A percentile compares a stretch with the other conserved stretches of the same genome.
Evolutionary conservation across 257 asterid species (phyloP).

Genomic region (Petrea volubilis): DNA sequence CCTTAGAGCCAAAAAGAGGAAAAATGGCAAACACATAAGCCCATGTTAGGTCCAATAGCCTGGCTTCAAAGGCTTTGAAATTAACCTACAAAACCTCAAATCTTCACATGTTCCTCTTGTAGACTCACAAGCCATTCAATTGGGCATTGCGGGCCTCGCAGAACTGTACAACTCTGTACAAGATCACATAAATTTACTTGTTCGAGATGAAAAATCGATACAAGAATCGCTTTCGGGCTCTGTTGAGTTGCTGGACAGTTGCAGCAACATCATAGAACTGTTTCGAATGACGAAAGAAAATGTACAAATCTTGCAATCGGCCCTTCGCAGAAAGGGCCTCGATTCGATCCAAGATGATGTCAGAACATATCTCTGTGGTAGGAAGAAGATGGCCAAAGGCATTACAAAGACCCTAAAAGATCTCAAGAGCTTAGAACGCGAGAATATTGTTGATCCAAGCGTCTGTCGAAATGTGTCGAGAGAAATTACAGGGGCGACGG

Average conservation of each 20-base stretch:
- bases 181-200: constrained; percentile 24
- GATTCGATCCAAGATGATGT: constrained; percentile 36
- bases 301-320: constrained; percentile 61
- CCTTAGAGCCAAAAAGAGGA: too few species aligned
- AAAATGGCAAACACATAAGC: constrained; percentile 53
- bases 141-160: constrained; percentile 39
- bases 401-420: constrained; percentile 43
- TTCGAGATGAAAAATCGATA: constrained; percentile 23
- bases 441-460: too few species aligned
- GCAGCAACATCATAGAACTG: constrained; percentile 47
- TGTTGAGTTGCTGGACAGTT: constrained; percentile 59
- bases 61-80: constrained; percentile 49
- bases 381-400: constrained; percentile 57
- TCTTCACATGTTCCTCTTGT: constrained; percentile 24
- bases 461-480: too few species aligned
- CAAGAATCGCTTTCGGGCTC: constrained; percentile 50
- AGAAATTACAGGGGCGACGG: too few species aligned
- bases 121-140: constrained; percentile 38
- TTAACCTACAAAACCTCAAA: constrained; percentile 44
- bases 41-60: constrained; percentile 68
- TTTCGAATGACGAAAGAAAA: constrained; percentile 39
- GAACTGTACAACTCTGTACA: constrained; percentile 45
- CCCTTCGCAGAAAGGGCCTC: constrained; percentile 61
- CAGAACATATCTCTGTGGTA: constrained; percentile 30
- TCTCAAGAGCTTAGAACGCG: constrained; percentile 48